These are phyloP conservation scores for Pythium vanterpoolii DNA, from an alignment of 352 stramenopile genomes.

Conservation along the genomic window DNA sequence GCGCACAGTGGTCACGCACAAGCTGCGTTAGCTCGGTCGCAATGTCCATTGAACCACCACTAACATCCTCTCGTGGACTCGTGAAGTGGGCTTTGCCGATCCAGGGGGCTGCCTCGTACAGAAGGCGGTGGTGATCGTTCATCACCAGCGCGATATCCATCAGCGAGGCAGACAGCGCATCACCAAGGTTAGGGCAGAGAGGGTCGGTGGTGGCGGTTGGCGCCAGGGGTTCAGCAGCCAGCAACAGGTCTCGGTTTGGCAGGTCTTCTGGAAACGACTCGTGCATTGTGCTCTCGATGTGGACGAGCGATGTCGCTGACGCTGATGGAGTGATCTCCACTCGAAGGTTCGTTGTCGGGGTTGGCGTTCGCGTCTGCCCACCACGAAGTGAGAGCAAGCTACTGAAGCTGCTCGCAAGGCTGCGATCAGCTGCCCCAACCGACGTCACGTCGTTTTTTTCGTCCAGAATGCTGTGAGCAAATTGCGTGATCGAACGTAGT, in stretches of 20 bases:
- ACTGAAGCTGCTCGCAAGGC: conserved; percentile 42
- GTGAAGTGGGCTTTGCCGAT: conserved; percentile 32
- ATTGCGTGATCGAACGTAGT: conserved; percentile 48
- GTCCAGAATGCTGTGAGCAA: conserved; percentile 56
- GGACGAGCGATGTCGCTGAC: background rate
- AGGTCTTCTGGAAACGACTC: conserved; percentile 9
- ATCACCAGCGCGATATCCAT: conserved; percentile 76
- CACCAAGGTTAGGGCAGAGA: background rate
- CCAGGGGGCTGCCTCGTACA: conserved; percentile 47
- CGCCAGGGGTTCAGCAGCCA: conserved; percentile 11
- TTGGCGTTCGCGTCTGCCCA: conserved; percentile 32
- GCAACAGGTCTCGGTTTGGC: conserved; percentile 3
- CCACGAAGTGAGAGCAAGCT: conserved; percentile 32
- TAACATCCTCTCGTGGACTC: conserved; percentile 9
- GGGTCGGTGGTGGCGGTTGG: background rate
- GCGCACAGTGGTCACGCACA: conserved; percentile 48
- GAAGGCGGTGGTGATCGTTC: conserved; percentile 65
- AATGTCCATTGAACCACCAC: conserved; percentile 25
- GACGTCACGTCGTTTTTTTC: conserved; percentile 33
- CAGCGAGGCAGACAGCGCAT: conserved; percentile 47
- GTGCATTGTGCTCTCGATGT: background rate
- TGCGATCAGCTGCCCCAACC: conserved; percentile 12
- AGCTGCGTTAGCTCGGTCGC: conserved; percentile 46
- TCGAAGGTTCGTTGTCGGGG: conserved; percentile 2
- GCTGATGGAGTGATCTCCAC: background rate